phyloP scores from a whole-genome alignment of 208 protist genomes.

The Trypanosoma caninum region DNA sequence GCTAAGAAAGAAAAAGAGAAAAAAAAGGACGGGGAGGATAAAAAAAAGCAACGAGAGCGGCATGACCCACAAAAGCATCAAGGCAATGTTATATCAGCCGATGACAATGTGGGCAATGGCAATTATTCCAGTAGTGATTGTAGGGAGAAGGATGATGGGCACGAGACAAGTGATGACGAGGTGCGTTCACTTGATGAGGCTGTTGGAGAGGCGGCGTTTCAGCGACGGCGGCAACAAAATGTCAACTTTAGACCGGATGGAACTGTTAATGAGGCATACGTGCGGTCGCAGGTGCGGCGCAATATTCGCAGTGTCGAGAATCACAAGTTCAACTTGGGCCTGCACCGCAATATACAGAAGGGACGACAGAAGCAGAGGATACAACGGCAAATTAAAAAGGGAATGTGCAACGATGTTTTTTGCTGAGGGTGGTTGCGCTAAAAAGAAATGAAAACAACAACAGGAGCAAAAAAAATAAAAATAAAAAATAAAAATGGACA shows the following conservation, averaged over 20 bases:
- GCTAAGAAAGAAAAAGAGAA: background rate
- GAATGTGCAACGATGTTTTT: constrained; percentile 48
- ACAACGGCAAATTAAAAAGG: constrained; percentile 66
- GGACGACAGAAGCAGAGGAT: constrained; percentile 81
- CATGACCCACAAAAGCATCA: constrained; percentile 16
- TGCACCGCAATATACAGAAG: constrained; percentile 88
- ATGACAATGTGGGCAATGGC: too few species aligned
- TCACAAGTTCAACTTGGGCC: constrained; percentile 62
- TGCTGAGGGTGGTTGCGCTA: constrained; percentile 7
- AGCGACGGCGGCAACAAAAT: constrained; percentile 33
- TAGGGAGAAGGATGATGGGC: constrained; percentile 13
- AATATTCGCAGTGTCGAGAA: constrained; percentile 57
- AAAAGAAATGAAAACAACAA: too few species aligned
- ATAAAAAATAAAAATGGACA: background rate
- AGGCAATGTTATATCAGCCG: constrained; percentile 18
- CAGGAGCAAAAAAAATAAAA: background rate
- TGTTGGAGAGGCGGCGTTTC: constrained; percentile 35
- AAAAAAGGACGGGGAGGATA: background rate
- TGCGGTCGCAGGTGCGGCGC: constrained; percentile 62
- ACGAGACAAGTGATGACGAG: constrained; percentile 26
- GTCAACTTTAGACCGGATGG: constrained; percentile 57
- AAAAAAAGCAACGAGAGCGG: background rate
- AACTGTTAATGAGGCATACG: constrained; percentile 63
- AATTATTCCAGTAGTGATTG: too few species aligned
- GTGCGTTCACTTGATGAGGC: constrained; percentile 39